Evolutionary conservation across 176 grass and related monocot species (phyloP).

Genomic region (Themeda triandra): DNA sequence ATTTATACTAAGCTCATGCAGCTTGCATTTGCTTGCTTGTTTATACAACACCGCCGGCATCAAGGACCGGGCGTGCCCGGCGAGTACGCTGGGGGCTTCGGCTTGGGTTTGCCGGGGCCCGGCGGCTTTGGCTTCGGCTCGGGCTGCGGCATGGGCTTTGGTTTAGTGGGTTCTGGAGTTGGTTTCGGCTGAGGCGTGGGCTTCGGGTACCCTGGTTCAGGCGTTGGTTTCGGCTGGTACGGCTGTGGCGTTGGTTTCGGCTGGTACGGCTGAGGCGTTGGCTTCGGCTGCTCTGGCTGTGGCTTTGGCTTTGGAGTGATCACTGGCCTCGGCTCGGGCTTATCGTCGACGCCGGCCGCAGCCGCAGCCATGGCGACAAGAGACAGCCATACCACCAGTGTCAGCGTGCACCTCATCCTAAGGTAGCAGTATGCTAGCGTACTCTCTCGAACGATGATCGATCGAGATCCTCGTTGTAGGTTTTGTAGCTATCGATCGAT

Average conservation of each 20-base stretch:
- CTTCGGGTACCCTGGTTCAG: not conserved
- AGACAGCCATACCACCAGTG: not conserved
- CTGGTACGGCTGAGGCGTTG: not conserved
- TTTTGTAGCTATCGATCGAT: too few species aligned
- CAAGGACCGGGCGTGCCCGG: not conserved
- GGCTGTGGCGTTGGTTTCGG: not conserved
- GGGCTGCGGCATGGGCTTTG: not conserved
- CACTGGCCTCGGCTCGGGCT: not conserved
- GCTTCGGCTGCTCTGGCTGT: not conserved
- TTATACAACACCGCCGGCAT: not conserved
- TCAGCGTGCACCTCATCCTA: not conserved
- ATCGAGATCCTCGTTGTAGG: not conserved
- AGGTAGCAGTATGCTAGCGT: not conserved
- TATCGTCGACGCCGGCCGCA: not conserved
- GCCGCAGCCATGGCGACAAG: not conserved
- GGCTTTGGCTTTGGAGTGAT: not conserved
- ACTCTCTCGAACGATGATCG: not conserved
- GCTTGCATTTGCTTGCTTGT: too few species aligned
- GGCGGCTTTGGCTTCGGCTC: not conserved
- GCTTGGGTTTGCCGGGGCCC: not conserved
- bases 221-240: not conserved
- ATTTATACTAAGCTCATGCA: not conserved
- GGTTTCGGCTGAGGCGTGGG: not conserved
- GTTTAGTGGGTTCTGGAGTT: not conserved
- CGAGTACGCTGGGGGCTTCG: not conserved